phyloP scores from a whole-genome alignment of 305 asterid genomes.

The Fraxinus greggii region DNA sequence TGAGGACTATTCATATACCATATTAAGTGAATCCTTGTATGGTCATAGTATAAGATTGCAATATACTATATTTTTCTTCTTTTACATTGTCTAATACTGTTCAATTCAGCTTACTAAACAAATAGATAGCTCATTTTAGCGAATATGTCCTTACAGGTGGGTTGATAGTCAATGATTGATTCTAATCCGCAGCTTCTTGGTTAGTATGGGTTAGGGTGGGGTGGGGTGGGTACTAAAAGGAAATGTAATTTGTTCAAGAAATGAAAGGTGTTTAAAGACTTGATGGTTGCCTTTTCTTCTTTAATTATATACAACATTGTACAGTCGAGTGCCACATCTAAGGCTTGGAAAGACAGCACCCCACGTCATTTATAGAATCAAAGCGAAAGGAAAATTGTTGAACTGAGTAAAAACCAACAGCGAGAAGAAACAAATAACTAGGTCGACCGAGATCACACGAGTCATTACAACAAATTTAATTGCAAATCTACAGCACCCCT shows the following conservation, averaged over 20 bases:
- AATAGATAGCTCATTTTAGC: not conserved
- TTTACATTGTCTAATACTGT: not conserved
- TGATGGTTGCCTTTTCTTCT: not conserved
- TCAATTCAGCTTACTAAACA: not conserved
- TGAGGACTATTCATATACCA: not conserved
- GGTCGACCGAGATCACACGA: not conserved
- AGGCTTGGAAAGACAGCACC: not conserved
- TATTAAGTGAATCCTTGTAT: not conserved
- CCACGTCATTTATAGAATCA: not conserved
- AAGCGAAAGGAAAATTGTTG: not conserved
- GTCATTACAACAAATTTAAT: not conserved
- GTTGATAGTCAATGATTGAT: constrained; percentile 23
- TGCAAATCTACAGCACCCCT: not conserved
- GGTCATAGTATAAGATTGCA: not conserved
- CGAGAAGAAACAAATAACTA: not conserved
- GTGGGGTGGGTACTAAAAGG: not conserved
- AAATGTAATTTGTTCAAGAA: not conserved
- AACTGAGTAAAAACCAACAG: not conserved
- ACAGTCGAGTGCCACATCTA: not conserved
- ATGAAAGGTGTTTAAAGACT: not conserved
- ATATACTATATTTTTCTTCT: too few species aligned
- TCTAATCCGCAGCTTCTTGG: not conserved
- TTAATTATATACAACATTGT: not conserved
- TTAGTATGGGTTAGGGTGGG: not conserved
- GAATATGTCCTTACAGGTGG: constrained; percentile 26